Base-by-base conservation (phyloP, 306 rosid genomes). In the Cicer chorassanicum region DNA sequence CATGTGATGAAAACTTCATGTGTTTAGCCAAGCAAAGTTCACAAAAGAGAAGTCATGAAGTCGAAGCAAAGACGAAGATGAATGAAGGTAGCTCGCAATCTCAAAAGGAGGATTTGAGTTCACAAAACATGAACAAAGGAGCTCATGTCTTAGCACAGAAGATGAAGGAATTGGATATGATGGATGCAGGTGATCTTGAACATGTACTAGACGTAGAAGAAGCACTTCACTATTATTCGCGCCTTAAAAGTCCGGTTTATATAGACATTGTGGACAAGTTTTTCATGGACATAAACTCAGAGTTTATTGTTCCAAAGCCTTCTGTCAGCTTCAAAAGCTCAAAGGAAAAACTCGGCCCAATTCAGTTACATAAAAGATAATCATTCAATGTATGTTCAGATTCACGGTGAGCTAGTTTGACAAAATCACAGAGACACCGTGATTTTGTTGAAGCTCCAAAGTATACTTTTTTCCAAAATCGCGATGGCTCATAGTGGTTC, bases 161-260 rank as follows among this genome's bases (percentile, higher is more conserved):
- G 88, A 92, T 92, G 87, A 90, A 87, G 86, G 93, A 90, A 48
- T 68, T 87, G 83, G 95, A 92, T 77, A 86, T 88, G 95, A 75
- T 90, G 69, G 92, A 90, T 72, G 78, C 82, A 1, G 84, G 86
- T 61, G 95, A 94, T 81, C 79, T 90, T 76, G 97, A 94, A 63
- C 91, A 90, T 56, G 92, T 82, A 29, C 57, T 94, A 83, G 99
- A 94, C 72, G 86, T 94, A 55, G 99, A 94, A 87, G 99, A 92
- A 85, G 99, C 91, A 36, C 82, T 92, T 2, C 92, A 94, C 86
- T 94, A 94, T 83, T 94, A 94, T 83, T 94, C 96, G 73, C 88
- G 95, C 72, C 95, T 94, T 72, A 88, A 67, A 55, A 89, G 98
- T 73, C 91, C 95, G 2, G 87, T 85, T 44, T 95, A 92, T 80